Percentiles rank a stretch among this genome's conserved stretches.
Conservation (phyloP, 352 stramenopile species). For the Globisporangium spinosum region DNA sequence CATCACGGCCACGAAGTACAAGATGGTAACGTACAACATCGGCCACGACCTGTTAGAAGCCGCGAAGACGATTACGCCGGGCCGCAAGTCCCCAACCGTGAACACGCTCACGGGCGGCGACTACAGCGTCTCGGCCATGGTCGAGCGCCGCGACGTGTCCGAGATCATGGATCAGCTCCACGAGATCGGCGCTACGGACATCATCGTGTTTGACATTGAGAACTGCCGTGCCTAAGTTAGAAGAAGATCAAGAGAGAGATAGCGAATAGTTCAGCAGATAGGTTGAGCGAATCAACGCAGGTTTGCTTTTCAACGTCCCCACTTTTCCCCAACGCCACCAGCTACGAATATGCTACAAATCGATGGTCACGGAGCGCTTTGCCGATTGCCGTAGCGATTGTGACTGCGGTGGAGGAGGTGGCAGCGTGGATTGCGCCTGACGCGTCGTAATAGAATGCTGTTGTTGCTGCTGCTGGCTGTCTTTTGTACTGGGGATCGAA, state of each 20-base stretch:
- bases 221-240: slow-evolving; percentile 88
- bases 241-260: slow-evolving; percentile 7
- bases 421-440: not conserved
- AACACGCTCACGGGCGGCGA: slow-evolving; percentile 87
- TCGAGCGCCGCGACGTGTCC: slow-evolving; percentile 88
- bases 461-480: not conserved
- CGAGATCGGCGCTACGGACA: slow-evolving; percentile 94
- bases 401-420: slow-evolving; percentile 3
- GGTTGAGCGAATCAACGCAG: not conserved
- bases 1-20: slow-evolving; percentile 96
- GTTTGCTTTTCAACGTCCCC: not conserved
- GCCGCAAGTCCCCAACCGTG: slow-evolving; percentile 92
- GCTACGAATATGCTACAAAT: slow-evolving; percentile 11
- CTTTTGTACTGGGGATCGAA: not conserved
- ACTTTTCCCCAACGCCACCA: not conserved
- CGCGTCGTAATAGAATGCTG: not conserved
- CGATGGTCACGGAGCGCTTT: slow-evolving; percentile 13
- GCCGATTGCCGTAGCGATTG: not conserved
- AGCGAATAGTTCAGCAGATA: slow-evolving; percentile 7
- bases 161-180: slow-evolving; percentile 96
- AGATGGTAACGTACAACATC: slow-evolving; percentile 99
- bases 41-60: slow-evolving; percentile 81
- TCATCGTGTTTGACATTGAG: slow-evolving; percentile 94
- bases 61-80: slow-evolving; percentile 91
- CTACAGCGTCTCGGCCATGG: slow-evolving; percentile 90